Conservation (phyloP, 495 filamentous ascomycete genomes). For the Aspergillus cristatus region DNA sequence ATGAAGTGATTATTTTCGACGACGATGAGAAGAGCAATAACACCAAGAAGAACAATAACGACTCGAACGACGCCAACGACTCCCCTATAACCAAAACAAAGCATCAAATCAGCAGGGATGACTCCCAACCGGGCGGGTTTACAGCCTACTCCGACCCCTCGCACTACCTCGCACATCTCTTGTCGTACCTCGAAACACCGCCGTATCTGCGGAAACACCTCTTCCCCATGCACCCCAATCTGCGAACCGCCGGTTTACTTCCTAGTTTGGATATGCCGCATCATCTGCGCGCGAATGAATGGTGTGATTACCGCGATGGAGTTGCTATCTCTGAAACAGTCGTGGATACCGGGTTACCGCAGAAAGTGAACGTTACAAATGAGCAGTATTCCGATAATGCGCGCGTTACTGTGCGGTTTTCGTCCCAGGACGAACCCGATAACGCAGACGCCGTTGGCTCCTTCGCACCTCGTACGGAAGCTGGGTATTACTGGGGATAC, state of each 20-base stretch:
- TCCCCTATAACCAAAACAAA: conserved; percentile 16
- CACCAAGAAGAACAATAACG: conserved; percentile 2
- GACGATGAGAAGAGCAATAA: conserved; percentile 32
- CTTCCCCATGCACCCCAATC: conserved; percentile 63
- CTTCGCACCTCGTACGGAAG: conserved; percentile 50
- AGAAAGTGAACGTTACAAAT: conserved; percentile 40
- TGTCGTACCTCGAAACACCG: conserved; percentile 68
- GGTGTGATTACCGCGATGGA: conserved; percentile 64
- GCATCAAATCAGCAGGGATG: conserved; percentile 15
- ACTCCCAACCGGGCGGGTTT: conserved; percentile 38
- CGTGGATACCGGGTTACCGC: conserved; percentile 20
- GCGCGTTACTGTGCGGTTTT: conserved; percentile 57
- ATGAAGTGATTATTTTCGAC: conserved; percentile 68
- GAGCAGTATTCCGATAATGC: conserved; percentile 45
- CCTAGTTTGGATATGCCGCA: conserved; percentile 70
- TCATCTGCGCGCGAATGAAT: conserved; percentile 56
- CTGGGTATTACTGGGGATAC: conserved; percentile 74
- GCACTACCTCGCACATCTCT: conserved; percentile 61
- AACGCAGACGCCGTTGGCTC: conserved; percentile 49
- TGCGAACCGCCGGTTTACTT: conserved; percentile 52
- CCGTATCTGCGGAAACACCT: conserved; percentile 60
- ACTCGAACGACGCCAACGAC: conserved; percentile 7
- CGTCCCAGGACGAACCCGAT: conserved; percentile 2
- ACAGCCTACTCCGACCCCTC: conserved; percentile 57
- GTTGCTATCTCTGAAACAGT: conserved; percentile 35